Evolutionary conservation across 2,329 filamentous ascomycete genomes (phyloP), one percentile per base, ranked within the genome.

Genomic region (Myriangium duriaei): DNA sequence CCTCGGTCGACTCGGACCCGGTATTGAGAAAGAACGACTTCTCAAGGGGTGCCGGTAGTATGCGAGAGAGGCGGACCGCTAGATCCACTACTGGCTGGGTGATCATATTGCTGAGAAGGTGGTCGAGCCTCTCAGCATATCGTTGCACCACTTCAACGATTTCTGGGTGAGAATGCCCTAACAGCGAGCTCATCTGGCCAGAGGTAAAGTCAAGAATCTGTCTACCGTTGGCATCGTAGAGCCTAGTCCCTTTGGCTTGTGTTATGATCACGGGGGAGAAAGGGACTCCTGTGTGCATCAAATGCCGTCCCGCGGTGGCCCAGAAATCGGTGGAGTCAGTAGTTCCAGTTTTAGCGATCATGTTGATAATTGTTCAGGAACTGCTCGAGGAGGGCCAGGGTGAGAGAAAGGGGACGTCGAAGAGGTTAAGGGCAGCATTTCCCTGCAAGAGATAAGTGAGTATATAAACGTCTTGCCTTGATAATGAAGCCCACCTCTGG

Each of bases 81-180:
- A 76, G 60, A n/a, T 62, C 57, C 11, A 77, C 57, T 0, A 77
- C 74, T 0, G 73, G 73, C 2, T 64, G 63, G 1, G 64, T 69
- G 2, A 76, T 52, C 72, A 77, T 77, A 37, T 65, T 66, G 15
- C 64, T 71, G 53, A 74, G 68, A 6, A 76, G 61, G 46, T 78
- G 72, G 45, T 77, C 73, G 4, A 77, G 63, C 5, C 65, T 49
- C 2, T 55, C 59, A 10, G 67, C 68, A 46, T 73, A 62, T 2
- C 66, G 52, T 13, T 56, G 46, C 16, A 76, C 66, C 0, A 66
- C 65, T 36, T 68, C 54, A 15, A 75, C 70, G 35, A 77, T 68
- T 42, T 78, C 71, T 0, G 69, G 67, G 46, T 76, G 65, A 1
- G 64, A 65, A 47, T 77, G 73, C 5, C 72, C 72, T 1, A 77